Evolutionary conservation across 129 eudicot genomes (phyloP), one percentile per base, ranked within the genome.

Genomic region (Chrysanthemum makinoi): DNA sequence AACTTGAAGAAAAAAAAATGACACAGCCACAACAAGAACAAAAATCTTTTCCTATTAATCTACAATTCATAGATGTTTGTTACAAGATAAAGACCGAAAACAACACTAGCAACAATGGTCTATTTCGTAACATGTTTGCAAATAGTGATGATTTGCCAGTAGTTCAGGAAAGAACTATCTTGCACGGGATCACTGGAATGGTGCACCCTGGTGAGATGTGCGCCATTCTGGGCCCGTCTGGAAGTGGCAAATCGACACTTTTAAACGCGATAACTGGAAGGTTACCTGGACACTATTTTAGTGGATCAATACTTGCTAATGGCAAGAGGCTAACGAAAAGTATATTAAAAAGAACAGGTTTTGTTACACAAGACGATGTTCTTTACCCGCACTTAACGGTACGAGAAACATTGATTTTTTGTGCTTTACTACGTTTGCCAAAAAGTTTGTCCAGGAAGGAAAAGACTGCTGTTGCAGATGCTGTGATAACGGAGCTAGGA

Each of bases 211-310:
- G 99, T 0, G 90, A 86, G 68, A 72, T 94, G 64, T 66, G 90
- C 30, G 97, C 99, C 50, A 77, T 94, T 30, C 83, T 94, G 1
- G 99, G 99, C 22, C 99, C 99, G 3, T 94, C 99, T 0, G 99
- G 99, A 1, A 90, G 99, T 57, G 99, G 99, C 4, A 94, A 94
- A 68, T 89, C 99, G 17, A 94, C 99, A 6, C 91, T 94, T 4
- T 83, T 94, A 2, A 87, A 87, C 73, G 88, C 91, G 0, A 84
- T 94, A 11, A 90, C 91, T 0, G 99, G 99, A 1, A 79, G 99
- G 20, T 77, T 89, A 22, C 77, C 79, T 2, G 85, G 84, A 13
- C 80, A 76, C 55, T 59, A 73, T 8, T 78, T 94, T 69, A 87
- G 85, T 35, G 99, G 99, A 26, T 48, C 92, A 2, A 80, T 93